Base-by-base conservation (phyloP, 2,329 filamentous ascomycete genomes). In the Penicillium crustosum region DNA sequence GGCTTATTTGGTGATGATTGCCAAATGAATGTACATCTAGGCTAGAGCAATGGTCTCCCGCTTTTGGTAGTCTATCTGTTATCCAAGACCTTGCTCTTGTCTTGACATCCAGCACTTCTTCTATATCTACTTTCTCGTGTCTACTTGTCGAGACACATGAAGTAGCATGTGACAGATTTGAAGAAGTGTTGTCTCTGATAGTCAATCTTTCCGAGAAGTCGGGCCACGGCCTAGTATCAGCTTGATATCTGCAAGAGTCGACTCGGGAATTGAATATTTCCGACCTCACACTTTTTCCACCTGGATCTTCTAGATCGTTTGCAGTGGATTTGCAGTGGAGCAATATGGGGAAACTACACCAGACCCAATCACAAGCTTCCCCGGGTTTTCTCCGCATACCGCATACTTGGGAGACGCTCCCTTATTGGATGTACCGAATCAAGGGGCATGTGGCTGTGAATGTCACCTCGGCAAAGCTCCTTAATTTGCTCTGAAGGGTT, bases 321-420 rank as follows among this genome's bases (percentile, higher is more conserved):
- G 51, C 51, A 48, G 44, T 47, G 31, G 51, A 35, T 29, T 47
- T 31, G 8, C n/a, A 35, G 44, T 47, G 48, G 49, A 35, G 29
- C 33, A 43, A 33, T 17, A 6, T n/a, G 51, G 15, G 17, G 35
- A 41, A 49, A 31, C 7, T 27, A 33, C 19, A 19, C 9, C 33
- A 23, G 8, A 19, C 35, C 52, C 52, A 55, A 55, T 55, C 35
- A 55, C 6, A 41, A 21, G 3, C n/a, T 47, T 12, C 49, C 49
- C 49, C 49, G 45, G 54, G 49, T 48, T 57, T 57, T 57, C 54
- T 57, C 54, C 49, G 42, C 54, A 57, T 57, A 47, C 33, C 49
- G 21, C 54, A 45, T 21, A n/a, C 23, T 8, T 39, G 39, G 23
- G 19, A 35, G n/a, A 12, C 9, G 9, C 15, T 21, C 27, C 8